These are phyloP conservation scores for Lasiosphaeria ovina DNA, from an alignment of 495 filamentous ascomycete species.

Conservation along the genomic window DNA sequence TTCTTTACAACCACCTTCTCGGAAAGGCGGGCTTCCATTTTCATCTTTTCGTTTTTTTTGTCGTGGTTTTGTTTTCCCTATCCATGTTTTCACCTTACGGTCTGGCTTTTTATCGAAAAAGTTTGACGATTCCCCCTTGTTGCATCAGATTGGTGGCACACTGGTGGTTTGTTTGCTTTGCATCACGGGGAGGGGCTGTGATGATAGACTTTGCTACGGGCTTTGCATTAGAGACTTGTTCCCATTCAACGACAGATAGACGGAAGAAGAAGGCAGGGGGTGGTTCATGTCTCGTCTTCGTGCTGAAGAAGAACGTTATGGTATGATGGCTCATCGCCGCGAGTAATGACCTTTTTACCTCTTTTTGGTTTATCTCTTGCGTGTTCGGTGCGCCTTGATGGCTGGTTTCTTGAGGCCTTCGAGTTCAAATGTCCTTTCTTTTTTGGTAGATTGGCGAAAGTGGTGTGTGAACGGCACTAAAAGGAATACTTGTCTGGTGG, in stretches of 20 bases:
- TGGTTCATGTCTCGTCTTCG: conserved; percentile 19
- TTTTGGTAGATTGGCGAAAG: conserved; percentile 1
- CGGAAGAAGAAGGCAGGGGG: conserved; percentile 18
- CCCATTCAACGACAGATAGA: conserved; percentile 36
- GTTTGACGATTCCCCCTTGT: conserved; percentile 37
- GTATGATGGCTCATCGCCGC: conserved; percentile 18
- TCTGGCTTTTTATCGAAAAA: conserved; percentile 25
- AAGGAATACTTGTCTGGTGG: neutral
- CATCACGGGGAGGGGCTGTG: conserved; percentile 42
- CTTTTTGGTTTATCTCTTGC: conserved; percentile 4
- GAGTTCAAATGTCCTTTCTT: neutral
- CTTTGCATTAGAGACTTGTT: conserved; percentile 33
- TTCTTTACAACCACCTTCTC: conserved; percentile 18
- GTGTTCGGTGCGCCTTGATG: conserved; percentile 1
- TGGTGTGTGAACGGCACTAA: conserved; percentile 5
- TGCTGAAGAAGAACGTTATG: conserved; percentile 15
- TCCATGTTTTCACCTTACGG: conserved; percentile 17
- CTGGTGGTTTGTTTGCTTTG: conserved; percentile 42
- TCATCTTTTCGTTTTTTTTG: conserved; percentile 16
- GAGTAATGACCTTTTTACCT: conserved; percentile 23
- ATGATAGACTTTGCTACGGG: conserved; percentile 39
- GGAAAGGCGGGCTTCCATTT: neutral
- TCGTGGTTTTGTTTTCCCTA: conserved; percentile 12
- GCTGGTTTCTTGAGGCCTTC: conserved; percentile 2
- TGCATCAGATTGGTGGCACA: conserved; percentile 45